Conservation (phyloP, 2,329 filamentous ascomycete genomes). For the Nakataea oryzae region DNA sequence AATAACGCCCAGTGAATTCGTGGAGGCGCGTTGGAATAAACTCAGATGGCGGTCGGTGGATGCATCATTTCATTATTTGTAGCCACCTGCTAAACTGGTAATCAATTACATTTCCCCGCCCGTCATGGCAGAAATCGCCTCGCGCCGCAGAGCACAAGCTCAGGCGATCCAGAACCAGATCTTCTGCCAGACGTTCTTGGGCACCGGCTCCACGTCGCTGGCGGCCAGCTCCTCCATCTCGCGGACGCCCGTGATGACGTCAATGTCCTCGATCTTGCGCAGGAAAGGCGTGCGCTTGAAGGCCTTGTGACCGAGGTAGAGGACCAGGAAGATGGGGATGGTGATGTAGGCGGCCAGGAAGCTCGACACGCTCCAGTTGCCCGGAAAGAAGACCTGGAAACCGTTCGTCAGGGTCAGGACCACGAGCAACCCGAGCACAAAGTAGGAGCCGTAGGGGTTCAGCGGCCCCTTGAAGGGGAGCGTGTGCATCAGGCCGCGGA, state of each 20-base stretch:
- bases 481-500: conserved; percentile 36
- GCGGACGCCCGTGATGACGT: conserved; percentile 46
- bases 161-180: conserved; percentile 47
- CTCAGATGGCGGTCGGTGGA: no score
- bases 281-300: conserved; percentile 30
- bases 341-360: conserved; percentile 60
- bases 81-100: no score
- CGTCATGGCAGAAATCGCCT: no score
- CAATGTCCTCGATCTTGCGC: conserved; percentile 36
- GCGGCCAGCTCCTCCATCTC: conserved; percentile 51
- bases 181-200: conserved; percentile 40
- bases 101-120: no score
- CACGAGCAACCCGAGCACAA: conserved; percentile 46
- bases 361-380: conserved; percentile 47
- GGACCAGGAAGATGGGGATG: conserved; percentile 46
- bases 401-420: conserved; percentile 65
- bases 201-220: conserved; percentile 31
- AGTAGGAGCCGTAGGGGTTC: conserved; percentile 55
- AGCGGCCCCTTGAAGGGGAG: conserved; percentile 41
- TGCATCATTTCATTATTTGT: no score
- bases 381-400: conserved; percentile 62
- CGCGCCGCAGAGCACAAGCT: neutral
- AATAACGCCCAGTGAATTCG: no score
- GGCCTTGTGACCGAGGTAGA: conserved; percentile 53
- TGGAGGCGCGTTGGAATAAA: no score